A percentile compares a stretch with the other conserved stretches of the same genome.
phyloP scores from a whole-genome alignment of 2,329 filamentous ascomycete genomes.

The Xenosphaeropsis pyriputrescens region DNA sequence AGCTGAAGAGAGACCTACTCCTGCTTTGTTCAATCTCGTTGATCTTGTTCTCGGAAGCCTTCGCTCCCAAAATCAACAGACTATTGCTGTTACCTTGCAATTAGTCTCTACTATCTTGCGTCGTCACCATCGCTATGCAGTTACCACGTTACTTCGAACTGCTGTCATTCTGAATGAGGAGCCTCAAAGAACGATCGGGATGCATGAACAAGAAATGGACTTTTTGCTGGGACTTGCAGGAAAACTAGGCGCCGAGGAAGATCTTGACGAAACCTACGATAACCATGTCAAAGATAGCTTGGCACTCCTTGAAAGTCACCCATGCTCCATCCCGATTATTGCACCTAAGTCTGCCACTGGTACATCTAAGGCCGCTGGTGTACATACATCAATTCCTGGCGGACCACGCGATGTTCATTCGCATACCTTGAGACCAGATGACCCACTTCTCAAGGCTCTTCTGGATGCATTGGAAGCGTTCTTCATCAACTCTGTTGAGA shows the following conservation, averaged over 20 bases:
- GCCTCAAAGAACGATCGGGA: slow-evolving; percentile 52
- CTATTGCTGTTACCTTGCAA: slow-evolving; percentile 77
- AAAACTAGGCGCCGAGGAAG: slow-evolving; percentile 51
- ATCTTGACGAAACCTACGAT: slow-evolving; percentile 61
- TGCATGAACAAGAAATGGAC: slow-evolving; percentile 61
- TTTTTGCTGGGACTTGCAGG: slow-evolving; percentile 54
- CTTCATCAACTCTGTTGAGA: slow-evolving; percentile 81
- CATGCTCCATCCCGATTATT: slow-evolving; percentile 57
- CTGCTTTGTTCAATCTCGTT: slow-evolving; percentile 81
- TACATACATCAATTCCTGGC: slow-evolving; percentile 40
- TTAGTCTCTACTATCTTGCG: slow-evolving; percentile 75
- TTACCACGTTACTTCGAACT: slow-evolving; percentile 60
- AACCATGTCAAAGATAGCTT: slow-evolving; percentile 57
- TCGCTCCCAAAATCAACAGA: slow-evolving; percentile 73
- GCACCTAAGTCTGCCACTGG: slow-evolving; percentile 41
- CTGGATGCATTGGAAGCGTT: slow-evolving; percentile 64
- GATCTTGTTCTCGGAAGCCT: slow-evolving; percentile 82
- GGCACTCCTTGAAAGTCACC: slow-evolving; percentile 54
- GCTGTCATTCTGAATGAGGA: slow-evolving; percentile 38
- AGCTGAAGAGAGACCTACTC: slow-evolving; percentile 59
- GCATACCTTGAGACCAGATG: slow-evolving; percentile 47
- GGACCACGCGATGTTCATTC: slow-evolving; percentile 43
- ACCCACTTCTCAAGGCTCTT: slow-evolving; percentile 49
- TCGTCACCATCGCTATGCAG: slow-evolving; percentile 77
- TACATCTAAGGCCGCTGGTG: slow-evolving; percentile 38